Evolutionary conservation across 768 basidiomycete species (phyloP).

Genomic region (Termitomyces heimii): DNA sequence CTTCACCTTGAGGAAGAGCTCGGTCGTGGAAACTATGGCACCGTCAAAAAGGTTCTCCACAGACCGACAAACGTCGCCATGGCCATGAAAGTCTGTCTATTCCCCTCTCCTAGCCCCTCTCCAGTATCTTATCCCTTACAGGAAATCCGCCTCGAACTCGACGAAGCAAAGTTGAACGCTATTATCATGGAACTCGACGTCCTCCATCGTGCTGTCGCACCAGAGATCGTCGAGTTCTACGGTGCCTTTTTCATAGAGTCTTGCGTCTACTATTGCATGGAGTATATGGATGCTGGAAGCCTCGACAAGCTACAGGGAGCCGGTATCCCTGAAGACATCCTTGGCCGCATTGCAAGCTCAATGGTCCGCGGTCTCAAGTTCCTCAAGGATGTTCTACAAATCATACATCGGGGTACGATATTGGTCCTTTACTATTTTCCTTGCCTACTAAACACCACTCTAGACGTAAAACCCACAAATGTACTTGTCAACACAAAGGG

Average conservation of each 20-base stretch:
- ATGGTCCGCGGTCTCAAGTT: conserved; percentile 92
- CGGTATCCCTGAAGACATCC: conserved; percentile 72
- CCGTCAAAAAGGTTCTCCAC: conserved; percentile 93
- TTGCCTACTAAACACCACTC: conserved; percentile 3
- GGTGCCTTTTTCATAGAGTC: conserved; percentile 99
- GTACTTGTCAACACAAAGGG: conserved; percentile 88
- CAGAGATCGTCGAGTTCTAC: conserved; percentile 96
- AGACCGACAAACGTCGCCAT: conserved; percentile 92
- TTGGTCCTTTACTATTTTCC: neutral
- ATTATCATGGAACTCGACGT: conserved; percentile 99
- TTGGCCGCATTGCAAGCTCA: conserved; percentile 72
- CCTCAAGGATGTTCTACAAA: conserved; percentile 91
- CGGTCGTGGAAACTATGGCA: conserved; percentile 95
- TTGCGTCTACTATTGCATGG: conserved; percentile 99
- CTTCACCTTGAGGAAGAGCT: conserved; percentile 89
- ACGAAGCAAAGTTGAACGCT: conserved; percentile 86
- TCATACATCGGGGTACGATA: conserved; percentile 48
- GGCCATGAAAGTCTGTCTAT: conserved; percentile 91
- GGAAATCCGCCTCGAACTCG: conserved; percentile 97
- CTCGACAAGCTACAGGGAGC: conserved; percentile 72
- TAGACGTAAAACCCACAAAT: conserved; percentile 93
- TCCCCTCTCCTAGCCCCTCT: conserved; percentile 4
- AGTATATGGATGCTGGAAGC: conserved; percentile 98
- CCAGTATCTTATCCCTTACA: conserved; percentile 23
- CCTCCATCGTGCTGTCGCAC: conserved; percentile 86